Evolutionary conservation across 345 rosid genomes (phyloP), one percentile per base, ranked within the genome.

Genomic region (Mercurialis annua): DNA sequence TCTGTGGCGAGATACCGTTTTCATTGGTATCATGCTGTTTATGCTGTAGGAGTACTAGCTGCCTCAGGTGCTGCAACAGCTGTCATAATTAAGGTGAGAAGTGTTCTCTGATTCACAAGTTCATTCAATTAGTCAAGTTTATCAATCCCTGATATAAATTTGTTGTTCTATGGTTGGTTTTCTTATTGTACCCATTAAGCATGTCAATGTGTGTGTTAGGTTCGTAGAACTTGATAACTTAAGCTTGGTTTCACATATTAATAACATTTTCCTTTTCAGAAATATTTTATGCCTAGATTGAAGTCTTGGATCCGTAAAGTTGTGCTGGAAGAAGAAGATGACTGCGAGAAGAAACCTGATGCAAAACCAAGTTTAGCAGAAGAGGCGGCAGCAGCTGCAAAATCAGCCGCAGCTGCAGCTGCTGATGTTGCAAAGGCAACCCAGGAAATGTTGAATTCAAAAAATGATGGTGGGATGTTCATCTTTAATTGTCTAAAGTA

Each of bases 371-470:
- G 83, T 80, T 70, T 85, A 76, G 89, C 83, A 53, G 99, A 94
- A 75, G 98, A 89, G 72, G 92, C 98, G 55, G 96, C 92, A 10
- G 90, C 92, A 20, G 99, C 97, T 55, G 93, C 97, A 50, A 94
- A 89, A 83, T 73, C 97, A 67, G 98, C 98, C 14, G 90, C 98
- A 10, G 89, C 86, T 1, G 96, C 98, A 1, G 96, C 98, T 56
- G 79, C 92, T 64, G 98, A 92, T 75, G 90, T 89, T 68, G 96
- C 98, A 59, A 92, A 86, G 77, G 83, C 87, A 47, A 89, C 89
- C 84, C 98, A 86, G 79, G 96, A 88, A 71, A 76, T 94, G 84
- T 68, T 94, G 81, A 85, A 61, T 65, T 75, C 87, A 16, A 87
- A 79, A 75, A 73, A 21, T 50, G 92, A 86, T 84, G 99, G 99